A percentile compares a stretch with the other conserved stretches of the same genome.
Evolutionary conservation across 495 filamentous ascomycete genomes (phyloP).

Genomic region (Haplographium delicatum): DNA sequence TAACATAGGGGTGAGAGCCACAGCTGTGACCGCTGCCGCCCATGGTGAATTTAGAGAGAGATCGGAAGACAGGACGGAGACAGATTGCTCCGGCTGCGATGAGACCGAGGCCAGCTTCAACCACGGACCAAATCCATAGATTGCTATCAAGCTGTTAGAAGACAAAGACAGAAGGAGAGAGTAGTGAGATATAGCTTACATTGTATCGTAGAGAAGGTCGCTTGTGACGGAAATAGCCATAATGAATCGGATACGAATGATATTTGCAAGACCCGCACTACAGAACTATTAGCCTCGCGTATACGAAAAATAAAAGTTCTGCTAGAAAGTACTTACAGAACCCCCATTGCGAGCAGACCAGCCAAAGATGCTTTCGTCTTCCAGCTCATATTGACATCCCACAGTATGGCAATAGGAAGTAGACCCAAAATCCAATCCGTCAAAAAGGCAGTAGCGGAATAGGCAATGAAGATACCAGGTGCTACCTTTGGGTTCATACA

Average conservation of each 20-base stretch:
- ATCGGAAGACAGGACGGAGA: slow-evolving; percentile 27
- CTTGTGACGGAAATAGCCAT: slow-evolving; percentile 24
- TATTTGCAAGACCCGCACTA: slow-evolving; percentile 33
- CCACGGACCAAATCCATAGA: slow-evolving; percentile 31
- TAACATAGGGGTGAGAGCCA: no score
- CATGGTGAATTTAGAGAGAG: slow-evolving; percentile 15
- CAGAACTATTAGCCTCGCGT: background rate
- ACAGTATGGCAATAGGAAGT: slow-evolving; percentile 38
- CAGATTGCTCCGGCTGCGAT: slow-evolving; percentile 26
- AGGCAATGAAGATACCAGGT: slow-evolving; percentile 31
- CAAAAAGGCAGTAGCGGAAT: slow-evolving; percentile 31
- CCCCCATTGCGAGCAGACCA: slow-evolving; percentile 31
- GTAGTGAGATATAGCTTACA: background rate
- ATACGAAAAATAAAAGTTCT: background rate
- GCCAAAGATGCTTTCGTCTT: slow-evolving; percentile 31
- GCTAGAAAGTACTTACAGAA: slow-evolving; percentile 26
- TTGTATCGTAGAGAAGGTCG: slow-evolving; percentile 22
- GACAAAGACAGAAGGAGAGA: background rate
- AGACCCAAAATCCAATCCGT: slow-evolving; percentile 38
- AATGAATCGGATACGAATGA: slow-evolving; percentile 37
- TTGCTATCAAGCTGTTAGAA: slow-evolving; percentile 2
- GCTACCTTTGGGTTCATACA: slow-evolving; percentile 30
- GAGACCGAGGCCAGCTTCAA: slow-evolving; percentile 33
- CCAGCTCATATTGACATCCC: slow-evolving; percentile 33
- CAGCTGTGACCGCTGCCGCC: no score